A percentile compares a stretch with the other conserved stretches of the same genome.
Evolutionary conservation across 257 asterid species (phyloP).

Genomic region (Lavandula angustifolia): DNA sequence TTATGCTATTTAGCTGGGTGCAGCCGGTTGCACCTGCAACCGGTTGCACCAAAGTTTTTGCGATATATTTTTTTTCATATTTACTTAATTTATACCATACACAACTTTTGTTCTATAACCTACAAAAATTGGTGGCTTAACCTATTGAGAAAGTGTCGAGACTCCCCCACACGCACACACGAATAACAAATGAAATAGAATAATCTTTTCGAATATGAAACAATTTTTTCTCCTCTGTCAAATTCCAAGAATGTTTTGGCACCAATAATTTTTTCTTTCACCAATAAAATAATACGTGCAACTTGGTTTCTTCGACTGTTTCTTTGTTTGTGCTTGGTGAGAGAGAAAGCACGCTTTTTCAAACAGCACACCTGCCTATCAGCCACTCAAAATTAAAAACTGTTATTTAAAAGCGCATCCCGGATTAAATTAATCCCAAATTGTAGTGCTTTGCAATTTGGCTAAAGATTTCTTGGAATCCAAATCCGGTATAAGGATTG

Average conservation of each 20-base stretch:
- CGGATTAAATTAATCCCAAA: slow-evolving; percentile 22
- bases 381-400: slow-evolving; percentile 41
- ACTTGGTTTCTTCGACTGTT: slow-evolving; percentile 23
- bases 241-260: slow-evolving; percentile 22
- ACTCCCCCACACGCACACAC: slow-evolving; percentile 3
- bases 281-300: slow-evolving; percentile 29
- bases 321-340: slow-evolving; percentile 3
- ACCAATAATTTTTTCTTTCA: neutral
- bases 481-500: neutral
- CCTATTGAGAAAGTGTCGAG: slow-evolving; percentile 18
- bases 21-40: too few species aligned
- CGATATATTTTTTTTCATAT: too few species aligned
- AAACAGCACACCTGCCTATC: neutral
- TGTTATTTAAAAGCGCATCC: slow-evolving; percentile 24
- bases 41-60: too few species aligned
- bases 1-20: too few species aligned
- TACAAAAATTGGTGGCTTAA: slow-evolving; percentile 24
- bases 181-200: slow-evolving; percentile 25
- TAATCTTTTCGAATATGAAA: slow-evolving; percentile 31
- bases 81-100: neutral
- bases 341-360: slow-evolving; percentile 1
- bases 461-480: slow-evolving; percentile 28
- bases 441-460: slow-evolving; percentile 12
- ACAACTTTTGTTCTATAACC: neutral
- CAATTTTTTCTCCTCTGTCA: slow-evolving; percentile 5